Conservation (phyloP, 306 rosid genomes). For the Herpetospermum pedunculosum region DNA sequence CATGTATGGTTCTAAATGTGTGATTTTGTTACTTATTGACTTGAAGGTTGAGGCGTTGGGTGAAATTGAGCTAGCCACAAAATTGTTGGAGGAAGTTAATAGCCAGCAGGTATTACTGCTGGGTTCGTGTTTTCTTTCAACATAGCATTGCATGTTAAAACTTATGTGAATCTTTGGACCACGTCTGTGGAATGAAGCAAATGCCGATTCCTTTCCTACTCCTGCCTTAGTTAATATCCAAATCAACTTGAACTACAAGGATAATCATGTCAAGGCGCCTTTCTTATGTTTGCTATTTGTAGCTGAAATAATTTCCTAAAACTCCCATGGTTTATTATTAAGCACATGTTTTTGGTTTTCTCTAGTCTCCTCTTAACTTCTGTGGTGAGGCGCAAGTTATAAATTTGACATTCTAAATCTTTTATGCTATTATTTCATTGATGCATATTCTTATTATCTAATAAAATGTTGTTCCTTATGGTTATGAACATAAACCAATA, state of each 20-base stretch:
- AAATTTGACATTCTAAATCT: background rate
- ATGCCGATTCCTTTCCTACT: background rate
- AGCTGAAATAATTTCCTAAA: background rate
- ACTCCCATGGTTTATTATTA: background rate
- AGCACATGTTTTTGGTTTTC: background rate
- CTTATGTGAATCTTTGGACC: background rate
- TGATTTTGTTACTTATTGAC: background rate
- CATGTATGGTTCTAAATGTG: background rate
- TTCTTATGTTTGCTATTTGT: background rate
- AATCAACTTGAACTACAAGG: background rate
- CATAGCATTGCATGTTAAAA: background rate
- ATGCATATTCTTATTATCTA: background rate
- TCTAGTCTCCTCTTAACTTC: background rate
- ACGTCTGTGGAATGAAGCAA: background rate
- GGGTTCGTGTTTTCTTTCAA: slow-evolving; percentile 10
- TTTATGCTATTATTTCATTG: background rate
- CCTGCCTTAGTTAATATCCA: background rate
- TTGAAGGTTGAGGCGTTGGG: slow-evolving; percentile 88
- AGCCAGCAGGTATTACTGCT: slow-evolving; percentile 48
- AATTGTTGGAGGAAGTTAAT: slow-evolving; percentile 44
- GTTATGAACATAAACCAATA: background rate
- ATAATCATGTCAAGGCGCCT: background rate
- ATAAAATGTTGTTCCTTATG: background rate
- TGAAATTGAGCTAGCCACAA: slow-evolving; percentile 91
- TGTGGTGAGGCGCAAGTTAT: background rate